phyloP scores from a whole-genome alignment of 345 rosid genomes.

The Zanthoxylum bungeanum region DNA sequence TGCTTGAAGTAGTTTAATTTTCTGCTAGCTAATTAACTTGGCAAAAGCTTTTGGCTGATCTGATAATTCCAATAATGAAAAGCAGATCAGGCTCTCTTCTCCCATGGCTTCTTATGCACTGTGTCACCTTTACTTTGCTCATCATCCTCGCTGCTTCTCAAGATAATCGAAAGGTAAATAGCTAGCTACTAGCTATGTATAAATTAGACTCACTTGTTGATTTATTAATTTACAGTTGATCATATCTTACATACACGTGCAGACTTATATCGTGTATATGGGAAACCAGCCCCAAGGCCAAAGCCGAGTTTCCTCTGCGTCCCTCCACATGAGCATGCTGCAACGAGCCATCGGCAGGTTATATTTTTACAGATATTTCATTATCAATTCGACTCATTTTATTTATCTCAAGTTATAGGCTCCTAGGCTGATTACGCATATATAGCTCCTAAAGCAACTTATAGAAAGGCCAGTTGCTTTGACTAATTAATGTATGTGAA shows the following conservation, averaged over 20 bases:
- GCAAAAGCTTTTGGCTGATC: background rate
- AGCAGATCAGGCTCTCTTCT: background rate
- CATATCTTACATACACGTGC: background rate
- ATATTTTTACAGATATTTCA: background rate
- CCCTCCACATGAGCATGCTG: conserved; percentile 21
- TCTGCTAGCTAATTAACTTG: background rate
- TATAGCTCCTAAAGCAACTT: background rate
- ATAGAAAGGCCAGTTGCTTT: background rate
- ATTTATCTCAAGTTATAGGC: no score
- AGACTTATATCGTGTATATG: conserved; percentile 36
- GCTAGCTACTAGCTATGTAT: no score
- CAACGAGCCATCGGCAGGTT: conserved; percentile 21
- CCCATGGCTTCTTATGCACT: conserved; percentile 7
- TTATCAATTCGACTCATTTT: background rate
- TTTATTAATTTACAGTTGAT: background rate
- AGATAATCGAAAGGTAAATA: conserved; percentile 23
- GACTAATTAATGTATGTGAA: background rate
- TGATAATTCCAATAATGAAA: background rate
- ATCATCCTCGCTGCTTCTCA: conserved; percentile 16
- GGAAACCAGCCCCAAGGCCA: conserved; percentile 9
- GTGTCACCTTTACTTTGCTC: background rate
- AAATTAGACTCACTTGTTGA: background rate
- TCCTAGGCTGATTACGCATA: no score
- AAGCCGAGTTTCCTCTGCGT: background rate
- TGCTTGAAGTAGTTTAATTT: background rate